Evolutionary conservation across 2,329 filamentous ascomycete genomes (phyloP).

Genomic region (Colletotrichum sp.): DNA sequence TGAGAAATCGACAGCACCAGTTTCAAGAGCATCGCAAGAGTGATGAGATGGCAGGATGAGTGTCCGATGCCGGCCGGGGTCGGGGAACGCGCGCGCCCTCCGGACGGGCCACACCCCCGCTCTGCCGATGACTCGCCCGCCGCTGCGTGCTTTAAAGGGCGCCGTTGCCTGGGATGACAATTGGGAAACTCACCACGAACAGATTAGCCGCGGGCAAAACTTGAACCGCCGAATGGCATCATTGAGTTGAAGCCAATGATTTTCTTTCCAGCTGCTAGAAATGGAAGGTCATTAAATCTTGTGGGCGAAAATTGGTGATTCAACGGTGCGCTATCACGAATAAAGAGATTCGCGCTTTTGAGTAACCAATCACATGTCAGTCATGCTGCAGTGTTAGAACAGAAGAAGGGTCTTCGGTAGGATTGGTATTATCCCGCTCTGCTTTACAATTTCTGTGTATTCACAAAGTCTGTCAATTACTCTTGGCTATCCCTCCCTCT

Average conservation of each 20-base stretch:
- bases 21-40: not conserved
- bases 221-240: not conserved
- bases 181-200: not conserved
- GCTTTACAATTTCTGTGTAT: not conserved
- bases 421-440: not conserved
- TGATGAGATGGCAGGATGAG: not conserved
- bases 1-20: not conserved
- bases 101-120: not conserved
- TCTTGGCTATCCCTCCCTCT: too few species aligned
- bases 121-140: not conserved
- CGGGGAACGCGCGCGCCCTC: not conserved
- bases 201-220: not conserved
- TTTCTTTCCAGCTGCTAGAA: not conserved
- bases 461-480: not conserved
- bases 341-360: not conserved
- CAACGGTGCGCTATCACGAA: not conserved
- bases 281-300: not conserved
- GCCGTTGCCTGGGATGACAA: not conserved
- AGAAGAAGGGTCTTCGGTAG: not conserved
- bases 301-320: not conserved
- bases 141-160: not conserved
- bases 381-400: fast-evolving
- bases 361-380: not conserved
- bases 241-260: not conserved
- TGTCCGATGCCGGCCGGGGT: not conserved